Evolutionary conservation across 73 alveolate species (phyloP), one percentile per base, ranked within the genome.

Genomic region (Symbiodinium pilosum): DNA sequence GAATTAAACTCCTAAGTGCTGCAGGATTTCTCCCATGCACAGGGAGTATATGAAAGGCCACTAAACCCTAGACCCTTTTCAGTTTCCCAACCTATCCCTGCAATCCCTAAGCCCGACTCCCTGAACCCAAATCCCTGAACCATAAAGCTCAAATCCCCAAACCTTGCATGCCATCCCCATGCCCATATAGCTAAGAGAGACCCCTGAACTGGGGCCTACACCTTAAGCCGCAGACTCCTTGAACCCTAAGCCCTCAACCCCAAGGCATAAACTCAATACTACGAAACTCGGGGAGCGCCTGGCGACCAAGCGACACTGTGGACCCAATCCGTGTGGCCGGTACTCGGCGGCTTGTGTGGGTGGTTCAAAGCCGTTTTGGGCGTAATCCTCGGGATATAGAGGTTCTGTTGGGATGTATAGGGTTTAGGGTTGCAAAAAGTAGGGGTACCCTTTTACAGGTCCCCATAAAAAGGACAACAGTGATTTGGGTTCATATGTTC

Each of bases 261-360:
- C 26, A 0, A 56, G 0, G 36, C 75, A 30, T 56, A 11, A 21
- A 2, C 75, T 26, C 26, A 1, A 64, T 9, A 34, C 81, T n/a
- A 18, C 51, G 20, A 26, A 47, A 34, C n/a, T n/a, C n/a, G n/a
- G n/a, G 42, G 39, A 12, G 75, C 34, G 97, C 97, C 97, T 77
- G 98, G 98, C 6, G 98, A 71, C 98, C 98, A 93, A n/a, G 85
- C 87, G 39, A 93, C 85, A 30, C 98, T 81, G 84, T 93, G 98
- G 91, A 93, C 98, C 98, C 98, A 93, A 32, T 93, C 98, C 3
- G 98, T 93, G 93, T 93, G 98, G 68, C 98, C 98, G 8, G 59
- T 75, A 87, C 97, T 91, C n/a, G 40, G 52, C 2, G 18, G 77
- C 77, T 4, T 24, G 68, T 24, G 21, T 51, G 68, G 71, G 16